phyloP scores from a whole-genome alignment of 305 asterid genomes.

The Fraxinus latifolia region DNA sequence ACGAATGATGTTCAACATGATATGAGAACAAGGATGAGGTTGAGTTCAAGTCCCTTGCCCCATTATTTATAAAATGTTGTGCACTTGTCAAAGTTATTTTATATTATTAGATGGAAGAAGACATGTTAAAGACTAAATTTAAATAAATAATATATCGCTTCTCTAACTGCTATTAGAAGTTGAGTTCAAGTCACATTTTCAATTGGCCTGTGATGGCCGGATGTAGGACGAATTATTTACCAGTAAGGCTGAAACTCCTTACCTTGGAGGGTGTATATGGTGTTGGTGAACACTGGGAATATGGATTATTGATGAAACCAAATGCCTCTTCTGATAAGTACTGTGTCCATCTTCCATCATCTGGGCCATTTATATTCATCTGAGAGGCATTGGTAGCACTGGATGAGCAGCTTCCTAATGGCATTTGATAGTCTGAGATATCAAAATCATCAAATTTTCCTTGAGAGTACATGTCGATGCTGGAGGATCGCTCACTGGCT shows the following conservation, averaged over 20 bases:
- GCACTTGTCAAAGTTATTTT: background rate
- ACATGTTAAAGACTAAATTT: background rate
- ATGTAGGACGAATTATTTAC: background rate
- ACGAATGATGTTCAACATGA: background rate
- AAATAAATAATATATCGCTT: background rate
- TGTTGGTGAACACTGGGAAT: slow-evolving; percentile 22
- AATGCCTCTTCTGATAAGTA: slow-evolving; percentile 58
- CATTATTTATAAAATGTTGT: background rate
- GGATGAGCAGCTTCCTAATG: slow-evolving; percentile 22
- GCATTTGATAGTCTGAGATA: slow-evolving; percentile 37
- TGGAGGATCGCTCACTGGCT: slow-evolving; percentile 51
- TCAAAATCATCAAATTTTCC: slow-evolving; percentile 42
- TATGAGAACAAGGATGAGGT: background rate
- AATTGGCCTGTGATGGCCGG: background rate
- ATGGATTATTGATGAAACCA: slow-evolving; percentile 36
- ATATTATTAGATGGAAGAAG: background rate
- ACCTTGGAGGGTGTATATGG: slow-evolving; percentile 56
- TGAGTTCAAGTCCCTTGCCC: background rate
- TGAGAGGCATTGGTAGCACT: slow-evolving; percentile 17
- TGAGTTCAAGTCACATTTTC: background rate
- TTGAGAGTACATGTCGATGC: slow-evolving; percentile 48
- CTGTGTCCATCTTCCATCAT: slow-evolving; percentile 51
- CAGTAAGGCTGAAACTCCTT: background rate
- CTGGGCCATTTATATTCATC: slow-evolving; percentile 26
- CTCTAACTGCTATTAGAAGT: background rate